Evolutionary conservation across 306 rosid species (phyloP).

Genomic region (Luffa acutangula): DNA sequence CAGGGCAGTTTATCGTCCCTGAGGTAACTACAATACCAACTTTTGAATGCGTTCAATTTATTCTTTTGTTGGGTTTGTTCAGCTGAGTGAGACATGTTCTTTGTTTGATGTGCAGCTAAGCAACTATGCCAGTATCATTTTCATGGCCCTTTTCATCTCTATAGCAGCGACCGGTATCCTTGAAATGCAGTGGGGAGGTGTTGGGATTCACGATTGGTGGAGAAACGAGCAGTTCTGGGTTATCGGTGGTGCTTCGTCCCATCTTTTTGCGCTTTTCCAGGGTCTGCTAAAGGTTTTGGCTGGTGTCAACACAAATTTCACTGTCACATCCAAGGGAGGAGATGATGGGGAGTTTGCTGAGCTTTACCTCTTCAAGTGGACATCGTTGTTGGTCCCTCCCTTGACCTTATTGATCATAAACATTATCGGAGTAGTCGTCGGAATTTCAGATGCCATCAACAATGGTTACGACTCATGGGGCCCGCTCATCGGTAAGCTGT

Average conservation of each 20-base stretch:
- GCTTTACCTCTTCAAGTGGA: constrained; percentile 92
- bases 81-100: constrained; percentile 11
- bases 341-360: constrained; percentile 83
- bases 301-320: constrained; percentile 79
- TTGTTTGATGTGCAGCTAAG: constrained; percentile 47
- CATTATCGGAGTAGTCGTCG: constrained; percentile 74
- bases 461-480: constrained; percentile 97
- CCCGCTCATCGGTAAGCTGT: constrained; percentile 71
- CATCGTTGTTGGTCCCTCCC: constrained; percentile 73
- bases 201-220: constrained; percentile 95
- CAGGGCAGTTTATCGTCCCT: constrained; percentile 81
- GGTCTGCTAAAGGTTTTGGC: constrained; percentile 92
- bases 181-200: constrained; percentile 96
- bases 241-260: constrained; percentile 80
- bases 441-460: constrained; percentile 79
- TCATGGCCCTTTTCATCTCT: constrained; percentile 79
- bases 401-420: constrained; percentile 64
- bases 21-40: constrained; percentile 36
- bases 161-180: constrained; percentile 76
- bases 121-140: constrained; percentile 75
- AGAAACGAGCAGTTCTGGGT: constrained; percentile 97
- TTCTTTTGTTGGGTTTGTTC: constrained; percentile 5
- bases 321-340: constrained; percentile 83
- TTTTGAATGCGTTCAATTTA: background rate
- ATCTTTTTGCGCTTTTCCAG: constrained; percentile 74